Evolutionary conservation across 495 filamentous ascomycete genomes (phyloP).

Genomic region (Viridothelium virens): DNA sequence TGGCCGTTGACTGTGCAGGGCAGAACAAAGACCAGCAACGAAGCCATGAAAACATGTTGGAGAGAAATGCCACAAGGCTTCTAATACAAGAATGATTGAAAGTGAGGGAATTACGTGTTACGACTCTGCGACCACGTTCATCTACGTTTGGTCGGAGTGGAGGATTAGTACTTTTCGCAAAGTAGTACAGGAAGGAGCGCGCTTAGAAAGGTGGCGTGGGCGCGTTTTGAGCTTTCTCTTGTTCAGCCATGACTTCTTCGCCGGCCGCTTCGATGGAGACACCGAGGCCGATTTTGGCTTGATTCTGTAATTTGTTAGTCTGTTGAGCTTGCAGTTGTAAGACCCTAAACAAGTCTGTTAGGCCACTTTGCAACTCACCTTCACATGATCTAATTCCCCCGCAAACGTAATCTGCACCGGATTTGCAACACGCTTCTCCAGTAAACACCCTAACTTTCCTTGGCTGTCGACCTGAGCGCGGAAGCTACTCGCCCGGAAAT

Average conservation of each 20-base stretch:
- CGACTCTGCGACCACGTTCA: background rate
- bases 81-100: constrained; percentile 8
- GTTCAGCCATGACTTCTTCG: constrained; percentile 87
- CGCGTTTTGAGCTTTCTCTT: constrained; percentile 52
- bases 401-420: constrained; percentile 88
- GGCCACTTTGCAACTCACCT: constrained; percentile 52
- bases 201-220: constrained; percentile 35
- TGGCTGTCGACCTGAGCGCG: constrained; percentile 90
- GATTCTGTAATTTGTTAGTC: constrained; percentile 53
- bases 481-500: constrained; percentile 91
- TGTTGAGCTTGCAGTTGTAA: too few species aligned
- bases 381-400: constrained; percentile 92
- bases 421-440: constrained; percentile 92
- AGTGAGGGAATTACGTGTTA: background rate
- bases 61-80: constrained; percentile 4
- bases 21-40: background rate
- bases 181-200: background rate
- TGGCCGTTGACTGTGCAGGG: background rate
- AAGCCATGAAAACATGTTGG: background rate
- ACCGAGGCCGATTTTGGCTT: constrained; percentile 87
- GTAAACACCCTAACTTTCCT: constrained; percentile 81
- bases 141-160: constrained; percentile 7
- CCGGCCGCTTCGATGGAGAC: constrained; percentile 85
- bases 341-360: too few species aligned
- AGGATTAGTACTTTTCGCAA: background rate